Conservation (phyloP, 148 eudicot genomes). For the Chenopodium formosanum region DNA sequence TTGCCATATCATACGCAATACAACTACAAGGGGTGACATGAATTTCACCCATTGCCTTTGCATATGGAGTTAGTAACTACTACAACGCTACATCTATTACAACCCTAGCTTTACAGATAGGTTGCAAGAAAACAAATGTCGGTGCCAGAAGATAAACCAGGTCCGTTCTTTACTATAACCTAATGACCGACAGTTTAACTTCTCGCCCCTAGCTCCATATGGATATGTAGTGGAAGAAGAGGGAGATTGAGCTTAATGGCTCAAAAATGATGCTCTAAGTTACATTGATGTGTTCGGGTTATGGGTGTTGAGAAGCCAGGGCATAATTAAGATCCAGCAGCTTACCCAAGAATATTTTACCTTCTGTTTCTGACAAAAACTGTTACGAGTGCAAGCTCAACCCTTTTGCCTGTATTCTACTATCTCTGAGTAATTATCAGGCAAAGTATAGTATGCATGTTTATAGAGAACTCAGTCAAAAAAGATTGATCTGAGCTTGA, state of each 20-base stretch:
- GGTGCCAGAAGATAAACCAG: constrained; percentile 16
- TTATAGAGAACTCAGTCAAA: background rate
- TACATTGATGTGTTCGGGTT: background rate
- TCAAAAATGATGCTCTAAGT: background rate
- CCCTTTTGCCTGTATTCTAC: background rate
- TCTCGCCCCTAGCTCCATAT: constrained; percentile 15
- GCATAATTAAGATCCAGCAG: background rate
- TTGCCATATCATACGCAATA: constrained; percentile 18
- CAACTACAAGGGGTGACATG: constrained; percentile 11
- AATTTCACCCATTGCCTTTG: background rate
- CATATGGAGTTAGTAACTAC: constrained; percentile 1
- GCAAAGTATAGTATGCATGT: background rate
- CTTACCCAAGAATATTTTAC: background rate
- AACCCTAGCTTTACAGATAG: constrained; percentile 30
- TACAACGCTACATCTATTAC: constrained; percentile 14
- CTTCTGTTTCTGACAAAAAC: background rate
- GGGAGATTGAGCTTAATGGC: background rate
- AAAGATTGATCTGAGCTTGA: background rate
- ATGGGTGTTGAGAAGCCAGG: background rate
- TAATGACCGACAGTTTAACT: background rate
- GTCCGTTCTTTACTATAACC: background rate
- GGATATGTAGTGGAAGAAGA: background rate
- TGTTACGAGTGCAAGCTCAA: background rate
- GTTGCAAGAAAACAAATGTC: constrained; percentile 14
- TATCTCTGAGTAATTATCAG: background rate